Conservation (phyloP, 805 yeast genomes). For the Cyberlindnera mycetangii region DNA sequence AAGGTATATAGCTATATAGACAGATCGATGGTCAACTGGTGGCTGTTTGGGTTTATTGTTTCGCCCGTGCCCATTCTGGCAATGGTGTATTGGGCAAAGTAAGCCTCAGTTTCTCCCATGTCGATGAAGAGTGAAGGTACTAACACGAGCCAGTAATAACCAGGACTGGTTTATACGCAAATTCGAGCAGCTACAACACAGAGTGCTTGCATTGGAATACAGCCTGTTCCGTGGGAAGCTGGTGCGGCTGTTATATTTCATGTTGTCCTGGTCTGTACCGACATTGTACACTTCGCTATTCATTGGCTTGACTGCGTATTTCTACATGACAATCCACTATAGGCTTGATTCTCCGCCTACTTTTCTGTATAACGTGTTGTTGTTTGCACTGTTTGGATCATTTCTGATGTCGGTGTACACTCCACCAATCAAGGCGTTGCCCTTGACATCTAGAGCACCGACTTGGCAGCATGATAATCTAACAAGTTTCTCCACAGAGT, state of each 20-base stretch:
- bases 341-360: conserved; percentile 20
- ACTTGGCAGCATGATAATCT: conserved; percentile 18
- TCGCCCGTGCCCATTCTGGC: conserved; percentile 4
- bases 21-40: background rate
- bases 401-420: conserved; percentile 17
- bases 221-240: conserved; percentile 19
- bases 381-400: conserved; percentile 5
- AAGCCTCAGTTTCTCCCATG: background rate
- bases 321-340: conserved; percentile 14
- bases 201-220: conserved; percentile 5
- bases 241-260: background rate
- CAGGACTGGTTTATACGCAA: background rate
- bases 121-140: too few relatives aligned
- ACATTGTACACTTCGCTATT: conserved; percentile 17
- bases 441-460: background rate
- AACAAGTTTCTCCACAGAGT: conserved; percentile 29
- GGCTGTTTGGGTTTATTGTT: background rate
- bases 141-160: background rate
- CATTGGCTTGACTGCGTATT: conserved; percentile 12
- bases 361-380: conserved; percentile 13
- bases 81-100: conserved; percentile 1
- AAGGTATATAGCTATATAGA: background rate
- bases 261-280: conserved; percentile 23
- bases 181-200: background rate
- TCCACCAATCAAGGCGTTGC: conserved; percentile 11